phyloP scores from a whole-genome alignment of 2,329 filamentous ascomycete genomes.

The Monosporascus sp. region DNA sequence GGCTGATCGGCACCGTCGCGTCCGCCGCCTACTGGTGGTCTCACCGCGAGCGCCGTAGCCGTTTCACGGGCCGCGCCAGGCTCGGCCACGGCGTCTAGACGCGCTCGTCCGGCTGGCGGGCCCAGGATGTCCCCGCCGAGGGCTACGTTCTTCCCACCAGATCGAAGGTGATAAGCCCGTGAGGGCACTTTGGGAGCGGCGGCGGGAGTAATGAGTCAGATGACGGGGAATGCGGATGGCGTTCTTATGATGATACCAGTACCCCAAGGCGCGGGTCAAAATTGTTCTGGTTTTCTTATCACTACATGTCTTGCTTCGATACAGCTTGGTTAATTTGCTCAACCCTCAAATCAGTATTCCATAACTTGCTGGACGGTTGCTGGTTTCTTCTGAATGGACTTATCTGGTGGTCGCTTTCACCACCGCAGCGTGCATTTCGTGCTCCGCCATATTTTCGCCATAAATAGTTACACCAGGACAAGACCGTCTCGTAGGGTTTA shows the following conservation, averaged over 20 bases:
- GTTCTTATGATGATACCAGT: background rate
- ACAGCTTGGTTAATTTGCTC: too few relatives aligned
- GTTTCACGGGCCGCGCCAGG: conserved; percentile 55
- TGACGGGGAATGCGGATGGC: background rate
- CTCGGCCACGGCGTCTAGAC: conserved; percentile 28
- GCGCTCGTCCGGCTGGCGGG: conserved; percentile 3
- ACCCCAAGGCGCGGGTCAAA: background rate
- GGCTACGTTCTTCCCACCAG: background rate
- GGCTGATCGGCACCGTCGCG: conserved; percentile 59
- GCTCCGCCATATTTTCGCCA: too few relatives aligned
- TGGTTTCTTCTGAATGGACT: too few relatives aligned
- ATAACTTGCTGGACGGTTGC: too few relatives aligned
- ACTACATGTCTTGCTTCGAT: background rate
- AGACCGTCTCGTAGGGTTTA: too few relatives aligned
- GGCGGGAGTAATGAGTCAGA: background rate
- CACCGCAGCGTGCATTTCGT: too few relatives aligned
- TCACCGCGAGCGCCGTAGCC: conserved; percentile 44
- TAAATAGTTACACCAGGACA: too few relatives aligned
- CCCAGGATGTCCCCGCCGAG: background rate
- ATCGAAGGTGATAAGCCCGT: background rate
- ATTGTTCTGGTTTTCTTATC: background rate
- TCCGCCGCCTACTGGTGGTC: conserved; percentile 54
- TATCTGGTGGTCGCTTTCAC: too few relatives aligned
- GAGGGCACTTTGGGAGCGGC: background rate
- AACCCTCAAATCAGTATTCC: too few relatives aligned